Evolutionary conservation across 805 yeast genomes (phyloP), one percentile per base, ranked within the genome.

Genomic region (Phaffomyces opuntiae): DNA sequence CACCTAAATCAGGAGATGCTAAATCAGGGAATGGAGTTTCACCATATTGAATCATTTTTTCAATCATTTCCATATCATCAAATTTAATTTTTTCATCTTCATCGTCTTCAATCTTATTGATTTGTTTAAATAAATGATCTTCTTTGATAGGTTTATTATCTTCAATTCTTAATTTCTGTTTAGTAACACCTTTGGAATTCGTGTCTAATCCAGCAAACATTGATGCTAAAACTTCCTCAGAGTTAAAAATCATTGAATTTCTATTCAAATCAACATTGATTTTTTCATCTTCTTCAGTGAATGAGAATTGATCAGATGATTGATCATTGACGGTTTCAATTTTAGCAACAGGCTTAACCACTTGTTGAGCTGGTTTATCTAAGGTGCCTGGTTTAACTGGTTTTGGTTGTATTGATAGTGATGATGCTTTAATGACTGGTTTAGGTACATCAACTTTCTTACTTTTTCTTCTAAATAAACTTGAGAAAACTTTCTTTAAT

Each of bases 21-120:
- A 60, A 43, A 45, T 63, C 62, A 5, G 64, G 70, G 46, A 70
- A 67, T 1, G 66, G 54, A 2, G 73, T 68, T 42, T 70, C 75
- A 36, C 70, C 70, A 27, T 59, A 58, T 16, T 70, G 73, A 29
- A 65, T 65, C 34, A 69, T 52, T 31, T 65, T 66, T 7, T 70
- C 67, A 29, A 69, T 52, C 47, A 66, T 63, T n/a, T 62, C 70
- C 39, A 67, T 47, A 40, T 68, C 72, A 32, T 62, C 64, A 31
- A 59, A 53, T 2, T 53, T 44, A 12, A 59, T 51, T 0, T 50
- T 49, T 11, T 35, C 41, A 31, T 44, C 43, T 12, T 44, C 50
- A n/a, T 39, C 29, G 21, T 21, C 21, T 9, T 16, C 17, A 16
- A n/a, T 17, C 12, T 8, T n/a, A n/a, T n/a, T 33, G 9, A 33